Conservation (phyloP, 2,329 filamentous ascomycete genomes). For the Grosmannia huntii region DNA sequence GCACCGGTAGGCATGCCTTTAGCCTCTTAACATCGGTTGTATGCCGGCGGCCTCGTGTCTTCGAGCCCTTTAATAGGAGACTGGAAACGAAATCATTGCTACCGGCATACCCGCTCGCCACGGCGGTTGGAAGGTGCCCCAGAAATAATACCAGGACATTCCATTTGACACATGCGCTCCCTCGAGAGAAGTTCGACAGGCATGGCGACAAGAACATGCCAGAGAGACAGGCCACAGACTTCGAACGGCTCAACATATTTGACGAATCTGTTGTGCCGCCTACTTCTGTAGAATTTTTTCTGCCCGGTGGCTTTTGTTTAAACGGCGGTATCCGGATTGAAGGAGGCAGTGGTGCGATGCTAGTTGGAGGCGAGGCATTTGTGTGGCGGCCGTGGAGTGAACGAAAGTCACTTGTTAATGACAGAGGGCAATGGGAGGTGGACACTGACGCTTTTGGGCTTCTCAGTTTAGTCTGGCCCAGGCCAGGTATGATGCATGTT, state of each 20-base stretch:
- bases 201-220: background rate
- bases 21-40: background rate
- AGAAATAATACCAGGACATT: background rate
- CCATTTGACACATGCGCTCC: background rate
- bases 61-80: too few relatives aligned
- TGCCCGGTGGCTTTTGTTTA: slow-evolving; percentile 71
- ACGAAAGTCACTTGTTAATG: slow-evolving; percentile 48
- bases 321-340: slow-evolving; percentile 65
- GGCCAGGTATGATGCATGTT: slow-evolving; percentile 54
- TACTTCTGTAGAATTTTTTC: slow-evolving; percentile 73
- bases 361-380: slow-evolving; percentile 82
- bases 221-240: slow-evolving; percentile 36
- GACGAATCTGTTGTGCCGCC: slow-evolving; percentile 62
- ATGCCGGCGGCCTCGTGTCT: background rate
- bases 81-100: background rate
- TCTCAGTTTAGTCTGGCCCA: slow-evolving; percentile 69
- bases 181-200: too few relatives aligned
- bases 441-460: slow-evolving; percentile 58
- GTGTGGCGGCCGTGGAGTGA: slow-evolving; percentile 68
- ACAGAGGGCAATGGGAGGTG: slow-evolving; percentile 72
- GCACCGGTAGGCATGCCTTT: background rate
- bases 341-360: slow-evolving; percentile 41
- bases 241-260: slow-evolving; percentile 66
- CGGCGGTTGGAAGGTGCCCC: background rate
- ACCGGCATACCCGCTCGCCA: background rate